Conservation (phyloP, 2,329 filamentous ascomycete genomes). For the Monilinia polystroma region DNA sequence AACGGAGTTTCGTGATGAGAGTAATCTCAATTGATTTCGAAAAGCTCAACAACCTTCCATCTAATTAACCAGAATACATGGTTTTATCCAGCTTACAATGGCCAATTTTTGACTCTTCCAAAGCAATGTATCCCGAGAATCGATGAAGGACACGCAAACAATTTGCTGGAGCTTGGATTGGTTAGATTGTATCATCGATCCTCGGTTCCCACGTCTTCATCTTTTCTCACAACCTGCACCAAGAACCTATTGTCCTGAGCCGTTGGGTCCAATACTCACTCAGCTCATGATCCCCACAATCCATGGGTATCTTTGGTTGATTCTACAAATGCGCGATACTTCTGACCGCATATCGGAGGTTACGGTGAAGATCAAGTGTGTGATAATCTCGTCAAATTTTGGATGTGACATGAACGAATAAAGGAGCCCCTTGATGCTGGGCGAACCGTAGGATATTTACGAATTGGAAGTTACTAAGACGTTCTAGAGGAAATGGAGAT, state of each 20-base stretch:
- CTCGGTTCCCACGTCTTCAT: slow-evolving; percentile 34
- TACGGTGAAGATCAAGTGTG: slow-evolving; percentile 48
- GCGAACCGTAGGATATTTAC: slow-evolving; percentile 43
- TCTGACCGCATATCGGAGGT: slow-evolving; percentile 42
- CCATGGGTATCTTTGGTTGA: slow-evolving; percentile 47
- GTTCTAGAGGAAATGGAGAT: slow-evolving; percentile 44
- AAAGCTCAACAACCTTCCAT: background rate
- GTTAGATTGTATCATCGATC: slow-evolving; percentile 38
- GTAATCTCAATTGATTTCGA: background rate
- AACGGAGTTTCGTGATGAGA: background rate
- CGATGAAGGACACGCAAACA: slow-evolving; percentile 41
- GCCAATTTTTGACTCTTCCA: slow-evolving; percentile 2
- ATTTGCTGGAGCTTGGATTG: slow-evolving; percentile 4
- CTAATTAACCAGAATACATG: background rate
- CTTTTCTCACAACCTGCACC: slow-evolving; percentile 39
- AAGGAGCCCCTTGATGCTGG: slow-evolving; percentile 41
- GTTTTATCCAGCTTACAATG: background rate
- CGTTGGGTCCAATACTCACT: slow-evolving; percentile 44
- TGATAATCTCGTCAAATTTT: slow-evolving; percentile 44
- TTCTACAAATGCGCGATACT: slow-evolving; percentile 43
- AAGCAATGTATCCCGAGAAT: slow-evolving; percentile 44
- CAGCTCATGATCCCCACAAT: slow-evolving; percentile 44
- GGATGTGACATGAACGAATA: slow-evolving; percentile 42
- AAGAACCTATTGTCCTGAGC: slow-evolving; percentile 40
- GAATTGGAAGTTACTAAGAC: slow-evolving; percentile 47